Evolutionary conservation across 495 filamentous ascomycete species (phyloP).

Genomic region (Trichoderma gamsii): DNA sequence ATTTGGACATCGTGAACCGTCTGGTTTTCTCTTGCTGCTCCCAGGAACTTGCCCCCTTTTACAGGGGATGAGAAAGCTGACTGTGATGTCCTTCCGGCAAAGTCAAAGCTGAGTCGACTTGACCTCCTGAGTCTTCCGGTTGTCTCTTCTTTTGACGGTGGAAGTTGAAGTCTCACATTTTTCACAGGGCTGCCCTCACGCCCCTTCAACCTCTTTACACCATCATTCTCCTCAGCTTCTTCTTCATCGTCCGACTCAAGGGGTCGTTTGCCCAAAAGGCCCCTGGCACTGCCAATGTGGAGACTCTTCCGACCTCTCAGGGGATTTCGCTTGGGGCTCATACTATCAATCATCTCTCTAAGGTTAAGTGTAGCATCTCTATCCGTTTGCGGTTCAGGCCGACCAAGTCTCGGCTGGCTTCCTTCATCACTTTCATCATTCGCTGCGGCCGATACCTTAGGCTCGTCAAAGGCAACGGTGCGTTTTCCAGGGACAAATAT

Average conservation of each 20-base stretch:
- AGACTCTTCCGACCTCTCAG: conserved; percentile 68
- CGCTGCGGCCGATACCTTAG: conserved; percentile 59
- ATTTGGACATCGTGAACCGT: conserved; percentile 43
- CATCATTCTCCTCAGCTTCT: conserved; percentile 55
- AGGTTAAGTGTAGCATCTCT: conserved; percentile 59
- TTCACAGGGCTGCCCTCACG: conserved; percentile 72
- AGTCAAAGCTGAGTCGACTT: conserved; percentile 37
- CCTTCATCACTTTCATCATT: conserved; percentile 60
- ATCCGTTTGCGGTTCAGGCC: conserved; percentile 45
- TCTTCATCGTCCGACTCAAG: conserved; percentile 69
- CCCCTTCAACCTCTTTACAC: conserved; percentile 64
- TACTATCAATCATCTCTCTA: conserved; percentile 69
- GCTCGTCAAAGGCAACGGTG: conserved; percentile 60
- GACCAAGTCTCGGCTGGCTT: conserved; percentile 49
- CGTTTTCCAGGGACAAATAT: conserved; percentile 52
- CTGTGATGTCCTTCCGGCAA: conserved; percentile 16
- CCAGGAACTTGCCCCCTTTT: conserved; percentile 37
- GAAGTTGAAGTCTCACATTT: conserved; percentile 60
- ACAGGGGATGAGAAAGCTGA: background rate
- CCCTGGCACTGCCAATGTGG: conserved; percentile 64
- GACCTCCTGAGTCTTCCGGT: conserved; percentile 53
- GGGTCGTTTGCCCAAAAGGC: conserved; percentile 69
- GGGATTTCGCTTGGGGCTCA: conserved; percentile 69
- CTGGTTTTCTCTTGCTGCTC: conserved; percentile 36
- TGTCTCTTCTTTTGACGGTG: conserved; percentile 58